These are phyloP conservation scores for Blastocystis hominis DNA, from an alignment of 352 stramenopile species.

Conservation along the genomic window DNA sequence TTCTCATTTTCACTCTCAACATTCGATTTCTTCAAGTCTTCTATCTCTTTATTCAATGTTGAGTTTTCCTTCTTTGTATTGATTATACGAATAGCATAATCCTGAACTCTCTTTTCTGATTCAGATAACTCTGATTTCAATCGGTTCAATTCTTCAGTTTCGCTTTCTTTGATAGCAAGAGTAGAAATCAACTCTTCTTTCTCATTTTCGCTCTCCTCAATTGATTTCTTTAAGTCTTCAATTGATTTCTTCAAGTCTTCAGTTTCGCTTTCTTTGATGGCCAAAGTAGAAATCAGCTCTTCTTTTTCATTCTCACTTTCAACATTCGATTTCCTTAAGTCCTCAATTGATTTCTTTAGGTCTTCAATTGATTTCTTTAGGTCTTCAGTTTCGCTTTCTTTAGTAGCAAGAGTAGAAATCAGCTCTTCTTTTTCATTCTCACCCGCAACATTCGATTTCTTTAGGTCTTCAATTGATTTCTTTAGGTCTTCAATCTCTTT, in stretches of 20 bases:
- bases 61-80: not conserved
- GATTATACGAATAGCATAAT: not conserved
- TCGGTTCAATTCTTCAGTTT: not conserved
- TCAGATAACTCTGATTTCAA: not conserved
- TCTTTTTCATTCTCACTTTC: not conserved
- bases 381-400: too few species aligned
- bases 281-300: not conserved
- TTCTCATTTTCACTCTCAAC: not conserved
- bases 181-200: not conserved
- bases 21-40: not conserved
- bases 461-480: not conserved
- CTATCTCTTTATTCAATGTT: not conserved
- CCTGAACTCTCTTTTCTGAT: not conserved
- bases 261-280: not conserved
- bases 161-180: not conserved
- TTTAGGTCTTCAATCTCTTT: not conserved
- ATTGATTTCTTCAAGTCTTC: not conserved
- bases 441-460: not conserved
- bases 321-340: not conserved
- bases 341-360: too few species aligned
- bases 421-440: not conserved
- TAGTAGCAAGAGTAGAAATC: not conserved
- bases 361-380: not conserved
- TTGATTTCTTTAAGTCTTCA: not conserved
- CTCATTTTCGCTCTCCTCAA: not conserved